A percentile compares a stretch with the other conserved stretches of the same genome.
phyloP scores from a whole-genome alignment of 257 asterid species.

The Echium plantagineum region DNA sequence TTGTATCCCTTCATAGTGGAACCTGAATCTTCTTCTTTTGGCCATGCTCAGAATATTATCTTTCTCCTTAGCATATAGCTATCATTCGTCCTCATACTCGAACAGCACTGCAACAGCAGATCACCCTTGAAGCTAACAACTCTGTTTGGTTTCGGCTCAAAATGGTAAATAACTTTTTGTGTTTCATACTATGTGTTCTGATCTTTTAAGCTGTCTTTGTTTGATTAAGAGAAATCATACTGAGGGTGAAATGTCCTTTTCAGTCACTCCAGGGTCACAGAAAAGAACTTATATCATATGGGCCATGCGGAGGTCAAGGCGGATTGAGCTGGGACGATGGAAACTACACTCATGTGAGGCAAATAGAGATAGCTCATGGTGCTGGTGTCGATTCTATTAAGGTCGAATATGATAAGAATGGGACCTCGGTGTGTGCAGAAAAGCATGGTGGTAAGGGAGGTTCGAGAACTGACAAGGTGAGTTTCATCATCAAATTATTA shows the following conservation, averaged over 20 bases:
- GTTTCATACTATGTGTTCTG: background rate
- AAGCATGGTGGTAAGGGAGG: conserved; percentile 77
- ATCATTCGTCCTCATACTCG: conserved; percentile 1
- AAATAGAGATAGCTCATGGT: conserved; percentile 59
- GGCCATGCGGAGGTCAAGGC: conserved; percentile 83
- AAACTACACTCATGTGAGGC: conserved; percentile 37
- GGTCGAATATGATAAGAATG: conserved; percentile 53
- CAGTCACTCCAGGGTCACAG: conserved; percentile 31
- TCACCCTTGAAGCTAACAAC: background rate
- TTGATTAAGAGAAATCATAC: background rate
- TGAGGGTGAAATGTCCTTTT: conserved; percentile 2
- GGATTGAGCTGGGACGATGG: conserved; percentile 82
- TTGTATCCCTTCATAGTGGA: conserved; percentile 41
- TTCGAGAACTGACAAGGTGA: conserved; percentile 39
- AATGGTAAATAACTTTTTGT: background rate
- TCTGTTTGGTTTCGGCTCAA: background rate
- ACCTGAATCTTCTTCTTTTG: conserved; percentile 20
- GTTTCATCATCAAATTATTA: background rate
- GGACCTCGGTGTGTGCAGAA: conserved; percentile 52
- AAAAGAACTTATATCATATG: conserved; percentile 29
- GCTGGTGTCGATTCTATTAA: conserved; percentile 47
- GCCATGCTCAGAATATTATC: conserved; percentile 1
- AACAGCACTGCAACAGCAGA: conserved; percentile 2
- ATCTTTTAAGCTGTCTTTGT: background rate
- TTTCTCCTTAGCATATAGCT: conserved; percentile 16